Conservation (phyloP, 345 rosid genomes). For the Eucalyptus polybractea region DNA sequence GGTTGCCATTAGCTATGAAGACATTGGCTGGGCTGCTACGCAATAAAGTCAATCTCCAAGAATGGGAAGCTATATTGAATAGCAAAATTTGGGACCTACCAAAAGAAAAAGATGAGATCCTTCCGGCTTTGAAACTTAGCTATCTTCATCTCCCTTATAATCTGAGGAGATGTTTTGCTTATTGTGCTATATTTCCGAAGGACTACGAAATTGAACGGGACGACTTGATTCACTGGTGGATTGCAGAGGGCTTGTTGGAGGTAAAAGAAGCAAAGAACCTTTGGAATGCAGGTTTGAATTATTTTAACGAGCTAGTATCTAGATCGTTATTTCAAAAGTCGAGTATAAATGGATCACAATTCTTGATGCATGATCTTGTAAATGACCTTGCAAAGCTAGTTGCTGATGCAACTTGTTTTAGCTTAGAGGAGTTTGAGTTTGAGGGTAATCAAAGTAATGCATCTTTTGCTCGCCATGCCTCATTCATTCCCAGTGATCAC, state of each 20-base stretch:
- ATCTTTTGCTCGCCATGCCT: rapidly evolving
- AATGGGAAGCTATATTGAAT: rapidly evolving
- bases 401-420: rapidly evolving
- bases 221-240: background rate
- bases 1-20: background rate
- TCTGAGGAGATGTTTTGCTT: background rate
- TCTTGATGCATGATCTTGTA: background rate
- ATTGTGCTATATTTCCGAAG: rapidly evolving
- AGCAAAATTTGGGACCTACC: background rate
- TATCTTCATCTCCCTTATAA: background rate
- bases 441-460: background rate
- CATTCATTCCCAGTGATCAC: rapidly evolving
- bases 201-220: background rate
- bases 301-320: background rate
- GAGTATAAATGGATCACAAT: rapidly evolving
- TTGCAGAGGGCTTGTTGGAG: background rate
- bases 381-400: background rate
- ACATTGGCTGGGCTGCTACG: background rate
- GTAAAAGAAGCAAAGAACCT: background rate
- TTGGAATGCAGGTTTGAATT: background rate
- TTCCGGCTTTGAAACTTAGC: background rate
- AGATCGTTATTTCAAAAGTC: background rate
- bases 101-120: rapidly evolving
- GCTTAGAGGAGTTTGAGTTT: background rate
- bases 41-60: rapidly evolving